Base-by-base conservation (phyloP, 495 filamentous ascomycete species). In the Astrocystis sublimbata region DNA sequence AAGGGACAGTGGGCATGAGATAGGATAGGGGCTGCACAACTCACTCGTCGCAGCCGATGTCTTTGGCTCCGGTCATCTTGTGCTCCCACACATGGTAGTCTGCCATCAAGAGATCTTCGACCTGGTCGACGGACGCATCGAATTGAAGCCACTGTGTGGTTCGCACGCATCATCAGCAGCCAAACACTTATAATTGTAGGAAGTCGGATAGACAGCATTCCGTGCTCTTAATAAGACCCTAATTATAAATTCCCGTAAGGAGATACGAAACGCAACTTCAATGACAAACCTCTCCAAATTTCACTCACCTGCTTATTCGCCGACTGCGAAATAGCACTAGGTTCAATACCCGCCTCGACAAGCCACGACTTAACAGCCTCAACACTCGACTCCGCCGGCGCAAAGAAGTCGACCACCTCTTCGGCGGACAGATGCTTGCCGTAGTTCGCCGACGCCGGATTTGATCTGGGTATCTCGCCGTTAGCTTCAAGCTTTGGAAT, bases 391-490 rank as follows among this genome's bases (percentile, higher is more conserved):
- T 74, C 64, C 5, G 70, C 69, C 1, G 82, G 81, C 6, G 77
- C 75, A 63, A 84, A 85, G 2, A 83, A 68, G 46, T 84, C 76
- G 24, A 79, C 72, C 17, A 84, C 72, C 61, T 85, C 75, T 36
- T 78, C 62, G 33, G 73, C 69, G 1, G 74, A 77, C 77, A 82
- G 73, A 63, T 86, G 76, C 60, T 83, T 72, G 10, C 83, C 83
- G 67, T 81, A 85, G 42, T 76, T 80, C 33, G 72, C 67, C 0
- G 84, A 86, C 15, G 64, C 84, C 78, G 66, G 89, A 85, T 35
- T 90, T 86, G 74, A 96, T 89, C 79, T 96, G 89, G 28, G 86
- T n/a, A 90, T n/a, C 38, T 72, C 90, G 91, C 28, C 86, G 73
- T 96, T 91, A 78, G 93, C 89, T 85, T 93, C 19, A 47, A 13